These are phyloP conservation scores for Nicotiana tabacum DNA, from an alignment of 257 asterid genomes.

Conservation along the genomic window DNA sequence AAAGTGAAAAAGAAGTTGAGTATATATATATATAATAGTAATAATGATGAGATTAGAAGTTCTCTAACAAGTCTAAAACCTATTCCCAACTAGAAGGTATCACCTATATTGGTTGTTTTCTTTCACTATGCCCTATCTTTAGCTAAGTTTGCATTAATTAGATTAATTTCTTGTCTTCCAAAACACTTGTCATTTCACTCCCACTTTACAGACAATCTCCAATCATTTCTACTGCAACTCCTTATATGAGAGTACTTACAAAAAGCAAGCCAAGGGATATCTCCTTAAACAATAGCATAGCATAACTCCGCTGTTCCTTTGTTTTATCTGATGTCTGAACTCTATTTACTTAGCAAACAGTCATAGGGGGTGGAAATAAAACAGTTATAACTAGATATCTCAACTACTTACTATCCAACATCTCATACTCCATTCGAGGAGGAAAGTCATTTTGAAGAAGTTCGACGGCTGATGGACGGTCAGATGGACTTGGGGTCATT, in stretches of 20 bases:
- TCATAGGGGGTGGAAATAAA: not conserved
- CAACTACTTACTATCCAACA: slow-evolving; percentile 71
- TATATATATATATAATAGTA: too few species aligned
- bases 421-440: slow-evolving; percentile 83
- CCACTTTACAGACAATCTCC: not conserved
- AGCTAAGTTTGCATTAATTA: not conserved
- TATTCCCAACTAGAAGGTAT: too few species aligned
- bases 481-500: slow-evolving; percentile 88
- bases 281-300: not conserved
- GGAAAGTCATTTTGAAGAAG: slow-evolving; percentile 93
- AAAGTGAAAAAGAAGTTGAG: too few species aligned
- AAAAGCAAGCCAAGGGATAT: not conserved
- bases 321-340: slow-evolving; percentile 4
- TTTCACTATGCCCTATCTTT: too few species aligned
- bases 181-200: not conserved
- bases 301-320: not conserved
- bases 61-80: too few species aligned
- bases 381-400: not conserved
- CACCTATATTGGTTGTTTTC: too few species aligned
- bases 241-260: not conserved
- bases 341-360: not conserved
- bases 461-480: slow-evolving; percentile 89
- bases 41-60: too few species aligned
- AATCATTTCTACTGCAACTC: not conserved
- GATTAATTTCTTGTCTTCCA: not conserved